Conservation (phyloP, 2,329 filamentous ascomycete genomes). For the Lasiodiplodia citricola region DNA sequence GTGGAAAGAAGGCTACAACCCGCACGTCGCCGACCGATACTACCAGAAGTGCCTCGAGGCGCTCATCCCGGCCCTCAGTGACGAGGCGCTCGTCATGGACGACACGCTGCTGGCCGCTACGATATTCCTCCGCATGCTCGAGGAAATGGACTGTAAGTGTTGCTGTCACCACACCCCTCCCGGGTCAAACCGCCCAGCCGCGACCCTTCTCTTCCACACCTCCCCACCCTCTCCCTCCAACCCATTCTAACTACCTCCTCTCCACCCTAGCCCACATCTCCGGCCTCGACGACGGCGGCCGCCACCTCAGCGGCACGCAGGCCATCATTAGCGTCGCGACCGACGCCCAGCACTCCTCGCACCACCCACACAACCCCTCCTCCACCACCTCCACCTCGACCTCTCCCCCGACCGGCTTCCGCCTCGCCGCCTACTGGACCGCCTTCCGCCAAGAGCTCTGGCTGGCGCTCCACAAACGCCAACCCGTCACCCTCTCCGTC, state of each 20-base stretch:
- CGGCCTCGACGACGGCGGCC: conserved; percentile 42
- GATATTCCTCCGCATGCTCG: conserved; percentile 47
- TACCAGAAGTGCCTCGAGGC: conserved; percentile 49
- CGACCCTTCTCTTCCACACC: background rate
- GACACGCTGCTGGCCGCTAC: conserved; percentile 49
- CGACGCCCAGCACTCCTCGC: conserved; percentile 38
- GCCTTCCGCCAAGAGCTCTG: conserved; percentile 46
- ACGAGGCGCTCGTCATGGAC: conserved; percentile 46
- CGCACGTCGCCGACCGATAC: conserved; percentile 49
- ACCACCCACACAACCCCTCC: background rate
- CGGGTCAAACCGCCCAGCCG: no score
- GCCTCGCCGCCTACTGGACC: conserved; percentile 46
- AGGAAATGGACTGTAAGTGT: conserved; percentile 48
- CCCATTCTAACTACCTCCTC: background rate
- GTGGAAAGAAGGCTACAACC: conserved; percentile 45
- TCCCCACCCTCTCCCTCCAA: background rate
- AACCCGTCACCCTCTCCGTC: conserved; percentile 28
- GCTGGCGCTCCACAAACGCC: conserved; percentile 31
- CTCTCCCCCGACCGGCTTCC: conserved; percentile 28
- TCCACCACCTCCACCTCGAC: no score
- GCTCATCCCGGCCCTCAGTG: conserved; percentile 48
- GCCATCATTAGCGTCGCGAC: conserved; percentile 20
- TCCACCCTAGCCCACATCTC: conserved; percentile 36
- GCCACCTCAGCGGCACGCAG: conserved; percentile 39
- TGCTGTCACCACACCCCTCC: background rate